Evolutionary conservation across 148 eudicot species (phyloP).

Genomic region (Limonium bicolor): DNA sequence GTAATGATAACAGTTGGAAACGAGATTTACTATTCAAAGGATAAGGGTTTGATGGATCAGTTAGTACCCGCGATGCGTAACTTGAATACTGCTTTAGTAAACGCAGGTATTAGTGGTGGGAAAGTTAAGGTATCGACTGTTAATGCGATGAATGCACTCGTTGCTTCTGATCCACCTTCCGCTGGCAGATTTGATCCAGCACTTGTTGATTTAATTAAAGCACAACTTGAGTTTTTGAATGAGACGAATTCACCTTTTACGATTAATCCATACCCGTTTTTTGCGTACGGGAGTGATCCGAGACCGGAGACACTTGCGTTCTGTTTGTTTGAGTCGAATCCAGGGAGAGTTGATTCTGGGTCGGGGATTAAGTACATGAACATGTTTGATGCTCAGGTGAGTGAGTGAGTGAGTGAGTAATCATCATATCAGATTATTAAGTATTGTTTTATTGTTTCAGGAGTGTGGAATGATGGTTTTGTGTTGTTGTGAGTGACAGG

Average conservation of each 20-base stretch:
- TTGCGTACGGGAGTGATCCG: constrained; percentile 46
- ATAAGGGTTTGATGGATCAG: constrained; percentile 21
- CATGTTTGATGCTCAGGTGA: constrained; percentile 57
- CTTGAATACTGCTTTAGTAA: constrained; percentile 22
- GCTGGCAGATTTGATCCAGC: constrained; percentile 26
- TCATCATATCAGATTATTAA: no score
- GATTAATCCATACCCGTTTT: constrained; percentile 52
- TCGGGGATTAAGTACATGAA: constrained; percentile 38
- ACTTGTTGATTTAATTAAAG: constrained; percentile 19
- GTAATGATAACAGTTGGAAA: constrained; percentile 34
- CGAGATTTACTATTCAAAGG: constrained; percentile 32
- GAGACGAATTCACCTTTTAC: constrained; percentile 35
- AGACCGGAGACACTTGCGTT: constrained; percentile 44
- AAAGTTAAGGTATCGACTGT: constrained; percentile 43
- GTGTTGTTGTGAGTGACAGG: no score
- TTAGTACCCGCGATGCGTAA: constrained; percentile 37
- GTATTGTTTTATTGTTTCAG: no score
- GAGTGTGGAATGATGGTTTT: no score
- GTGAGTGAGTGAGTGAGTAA: no score
- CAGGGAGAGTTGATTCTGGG: constrained; percentile 37
- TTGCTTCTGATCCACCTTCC: constrained; percentile 35
- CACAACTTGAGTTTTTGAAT: constrained; percentile 21
- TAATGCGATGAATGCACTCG: constrained; percentile 33
- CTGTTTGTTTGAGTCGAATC: constrained; percentile 37
- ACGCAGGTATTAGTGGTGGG: constrained; percentile 15